Evolutionary conservation across 2,329 filamentous ascomycete species (phyloP), one percentile per base, ranked within the genome.

Genomic region (Scleromitrula shiraiana): DNA sequence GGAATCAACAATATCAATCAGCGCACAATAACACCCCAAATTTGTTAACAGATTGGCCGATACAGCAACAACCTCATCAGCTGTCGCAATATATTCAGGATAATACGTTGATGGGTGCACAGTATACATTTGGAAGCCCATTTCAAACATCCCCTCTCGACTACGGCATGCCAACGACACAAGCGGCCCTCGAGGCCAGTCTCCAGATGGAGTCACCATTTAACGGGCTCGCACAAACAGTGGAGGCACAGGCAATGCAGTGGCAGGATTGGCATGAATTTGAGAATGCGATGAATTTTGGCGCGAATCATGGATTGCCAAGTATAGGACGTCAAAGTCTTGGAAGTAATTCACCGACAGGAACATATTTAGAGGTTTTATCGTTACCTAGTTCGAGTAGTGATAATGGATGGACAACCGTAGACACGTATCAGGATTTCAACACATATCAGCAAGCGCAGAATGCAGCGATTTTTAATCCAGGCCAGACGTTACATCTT

Each of bases 401-500:
- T 61, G 89, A 94, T 59, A 87, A 90, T 58, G 87, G 88, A 50
- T 97, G 90, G 90, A 81, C 80, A 42, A 78, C 85, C 56, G 82
- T 96, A 49, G 86, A 93, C 56, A 78, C 80, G 63, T 82, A 82
- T 51, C 82, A 80, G 52, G 84, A 82, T 30, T 81, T 85, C 57
- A 85, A 91, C 57, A 75, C 78, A 27, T 80, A 77, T 41, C 75
- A 75, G 57, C 73, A 76, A 38, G 73, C 82, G 47, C 76, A 78
- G 43, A 78, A 72, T 53, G 66, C 73, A 50, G 70, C 71, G 12
- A 90, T 95, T 62, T 94, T 95, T 73, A 95, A 96, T 68, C 91
- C 91, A 2, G 81, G 84, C 53, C 86, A 95, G 69, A 94, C 89
- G 1, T 72, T 97, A 43, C 91, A 96, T 69, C 77, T 95, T 61